These are phyloP conservation scores for Thuja plicata DNA, from an alignment of 83 land plant genomes.

Conservation along the genomic window DNA sequence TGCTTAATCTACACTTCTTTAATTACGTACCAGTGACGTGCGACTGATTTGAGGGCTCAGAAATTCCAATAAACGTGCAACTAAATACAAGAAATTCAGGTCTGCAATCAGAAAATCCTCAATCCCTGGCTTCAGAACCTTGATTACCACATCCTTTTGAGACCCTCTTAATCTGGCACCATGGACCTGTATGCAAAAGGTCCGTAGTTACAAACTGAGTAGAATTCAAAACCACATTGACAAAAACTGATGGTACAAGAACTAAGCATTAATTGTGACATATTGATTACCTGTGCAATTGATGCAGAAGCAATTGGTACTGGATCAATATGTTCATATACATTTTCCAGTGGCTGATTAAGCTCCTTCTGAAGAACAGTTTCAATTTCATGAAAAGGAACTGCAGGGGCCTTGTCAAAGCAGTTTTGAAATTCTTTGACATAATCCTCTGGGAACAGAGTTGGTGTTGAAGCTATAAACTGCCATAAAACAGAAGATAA, in stretches of 20 bases:
- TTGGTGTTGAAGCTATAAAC: conserved; percentile 98
- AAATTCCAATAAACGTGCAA: conserved; percentile 90
- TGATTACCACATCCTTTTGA: conserved; percentile 87
- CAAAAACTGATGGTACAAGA: conserved; percentile 9
- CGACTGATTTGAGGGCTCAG: conserved; percentile 88
- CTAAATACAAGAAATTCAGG: conserved; percentile 86
- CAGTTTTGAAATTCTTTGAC: conserved; percentile 96
- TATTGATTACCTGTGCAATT: conserved; percentile 79
- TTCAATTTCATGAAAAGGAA: conserved; percentile 80
- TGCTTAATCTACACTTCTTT: background rate
- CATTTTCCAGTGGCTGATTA: conserved; percentile 79
- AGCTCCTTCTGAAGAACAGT: conserved; percentile 69
- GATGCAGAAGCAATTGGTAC: conserved; percentile 97
- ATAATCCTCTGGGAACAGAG: conserved; percentile 91
- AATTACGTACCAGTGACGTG: conserved; percentile 75
- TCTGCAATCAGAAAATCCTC: conserved; percentile 91
- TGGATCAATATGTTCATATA: conserved; percentile 92
- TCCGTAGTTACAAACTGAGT: background rate
- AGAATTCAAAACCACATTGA: background rate
- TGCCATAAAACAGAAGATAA: conserved; percentile 26
- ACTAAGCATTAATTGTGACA: conserved; percentile 12
- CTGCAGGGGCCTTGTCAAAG: conserved; percentile 85
- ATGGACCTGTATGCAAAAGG: conserved; percentile 72
- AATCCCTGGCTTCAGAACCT: conserved; percentile 98
- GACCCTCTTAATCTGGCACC: conserved; percentile 82